Evolutionary conservation across 305 asterid genomes (phyloP).

Genomic region (Fraxinus baroniana): DNA sequence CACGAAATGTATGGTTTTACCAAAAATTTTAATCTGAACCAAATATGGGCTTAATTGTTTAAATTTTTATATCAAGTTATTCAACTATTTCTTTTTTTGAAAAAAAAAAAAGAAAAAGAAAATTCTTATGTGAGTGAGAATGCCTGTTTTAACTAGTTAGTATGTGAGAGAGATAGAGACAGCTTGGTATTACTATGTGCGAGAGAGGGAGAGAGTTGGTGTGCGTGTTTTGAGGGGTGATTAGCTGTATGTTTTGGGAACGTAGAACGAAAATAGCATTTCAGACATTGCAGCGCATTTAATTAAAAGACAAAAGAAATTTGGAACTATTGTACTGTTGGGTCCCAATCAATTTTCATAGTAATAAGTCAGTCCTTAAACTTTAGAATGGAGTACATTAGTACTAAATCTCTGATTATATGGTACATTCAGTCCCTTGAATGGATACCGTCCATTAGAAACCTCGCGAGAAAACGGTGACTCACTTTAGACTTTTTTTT

Average conservation of each 20-base stretch:
- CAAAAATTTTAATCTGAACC: no score
- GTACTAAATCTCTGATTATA: neutral
- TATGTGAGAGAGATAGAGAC: neutral
- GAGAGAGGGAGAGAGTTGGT: conserved; percentile 6
- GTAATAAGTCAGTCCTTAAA: neutral
- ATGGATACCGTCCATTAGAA: neutral
- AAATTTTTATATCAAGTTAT: no score
- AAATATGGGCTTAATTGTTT: no score
- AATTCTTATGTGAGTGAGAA: neutral
- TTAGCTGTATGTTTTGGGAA: neutral
- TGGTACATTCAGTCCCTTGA: neutral
- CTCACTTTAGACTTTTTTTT: no score
- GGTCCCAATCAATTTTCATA: neutral
- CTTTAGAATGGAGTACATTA: neutral
- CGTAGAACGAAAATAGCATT: neutral
- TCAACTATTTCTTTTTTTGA: neutral
- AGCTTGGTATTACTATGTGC: neutral
- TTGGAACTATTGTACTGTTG: neutral
- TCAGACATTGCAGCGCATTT: neutral
- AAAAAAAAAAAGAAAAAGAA: neutral
- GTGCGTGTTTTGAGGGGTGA: neutral
- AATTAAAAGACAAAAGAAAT: neutral
- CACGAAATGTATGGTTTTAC: no score
- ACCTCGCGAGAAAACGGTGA: no score
- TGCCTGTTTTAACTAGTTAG: neutral